phyloP scores from a whole-genome alignment of 2,329 filamentous ascomycete genomes.

The Lasiodiplodia hormozganensis region DNA sequence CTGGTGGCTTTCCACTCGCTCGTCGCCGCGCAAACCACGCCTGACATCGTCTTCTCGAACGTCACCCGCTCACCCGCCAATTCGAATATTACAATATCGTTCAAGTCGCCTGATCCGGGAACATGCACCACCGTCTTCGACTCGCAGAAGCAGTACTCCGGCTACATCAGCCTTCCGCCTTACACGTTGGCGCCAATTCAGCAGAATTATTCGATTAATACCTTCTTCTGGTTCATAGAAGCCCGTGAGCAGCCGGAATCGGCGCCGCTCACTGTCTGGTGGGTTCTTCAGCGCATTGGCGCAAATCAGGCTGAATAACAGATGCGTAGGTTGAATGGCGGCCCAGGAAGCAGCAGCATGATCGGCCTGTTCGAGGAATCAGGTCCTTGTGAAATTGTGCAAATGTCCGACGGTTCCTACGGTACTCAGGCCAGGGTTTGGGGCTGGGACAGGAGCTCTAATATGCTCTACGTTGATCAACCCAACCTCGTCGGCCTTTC shows the following conservation, averaged over 20 bases:
- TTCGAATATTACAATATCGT: constrained; percentile 69
- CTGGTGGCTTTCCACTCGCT: constrained; percentile 29
- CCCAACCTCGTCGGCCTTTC: constrained; percentile 75
- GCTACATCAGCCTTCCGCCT: constrained; percentile 70
- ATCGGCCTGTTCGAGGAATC: constrained; percentile 68
- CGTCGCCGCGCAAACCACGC: constrained; percentile 47
- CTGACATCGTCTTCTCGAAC: constrained; percentile 53
- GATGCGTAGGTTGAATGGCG: constrained; percentile 70
- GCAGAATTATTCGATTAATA: constrained; percentile 66
- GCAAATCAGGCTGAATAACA: constrained; percentile 50
- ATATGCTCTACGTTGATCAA: constrained; percentile 67
- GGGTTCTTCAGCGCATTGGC: background rate
- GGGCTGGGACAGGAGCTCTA: constrained; percentile 69
- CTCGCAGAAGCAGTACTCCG: constrained; percentile 72
- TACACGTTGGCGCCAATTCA: constrained; percentile 53
- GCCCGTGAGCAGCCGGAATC: constrained; percentile 59
- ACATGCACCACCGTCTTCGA: constrained; percentile 71
- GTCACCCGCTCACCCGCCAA: constrained; percentile 69
- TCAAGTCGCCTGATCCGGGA: constrained; percentile 66
- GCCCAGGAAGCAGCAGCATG: constrained; percentile 70
- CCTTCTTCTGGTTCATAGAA: constrained; percentile 72
- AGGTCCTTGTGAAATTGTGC: constrained; percentile 56
- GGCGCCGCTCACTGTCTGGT: constrained; percentile 62
- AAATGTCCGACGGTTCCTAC: constrained; percentile 54
- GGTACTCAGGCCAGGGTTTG: constrained; percentile 66